A percentile compares a stretch with the other conserved stretches of the same genome.
Conservation (phyloP, 1,139 yeast species). For the Pichia cactophila region DNA sequence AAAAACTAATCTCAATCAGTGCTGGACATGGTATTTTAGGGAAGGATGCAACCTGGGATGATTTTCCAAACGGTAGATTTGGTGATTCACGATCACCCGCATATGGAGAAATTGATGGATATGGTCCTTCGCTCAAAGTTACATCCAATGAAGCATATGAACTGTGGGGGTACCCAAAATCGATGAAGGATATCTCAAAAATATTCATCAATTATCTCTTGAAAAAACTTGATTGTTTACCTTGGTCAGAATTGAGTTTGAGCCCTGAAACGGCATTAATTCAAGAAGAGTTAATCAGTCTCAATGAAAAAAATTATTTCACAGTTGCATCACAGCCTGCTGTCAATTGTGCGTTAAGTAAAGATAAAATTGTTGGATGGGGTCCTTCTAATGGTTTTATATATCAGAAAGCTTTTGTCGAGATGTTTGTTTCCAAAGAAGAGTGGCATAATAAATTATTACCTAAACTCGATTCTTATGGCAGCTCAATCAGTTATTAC, state of each 20-base stretch:
- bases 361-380: slow-evolving; percentile 90
- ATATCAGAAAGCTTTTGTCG: slow-evolving; percentile 91
- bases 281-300: slow-evolving; percentile 78
- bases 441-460: slow-evolving; percentile 57
- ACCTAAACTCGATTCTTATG: slow-evolving; percentile 41
- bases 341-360: slow-evolving; percentile 64
- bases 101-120: slow-evolving; percentile 95
- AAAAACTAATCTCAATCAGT: slow-evolving; percentile 65
- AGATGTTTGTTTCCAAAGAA: slow-evolving; percentile 65
- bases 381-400: slow-evolving; percentile 89
- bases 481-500: slow-evolving; percentile 55
- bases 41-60: slow-evolving; percentile 97
- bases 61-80: slow-evolving; percentile 94
- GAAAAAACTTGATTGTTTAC: slow-evolving; percentile 68
- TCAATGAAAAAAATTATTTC: slow-evolving; percentile 71
- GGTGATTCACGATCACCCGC: slow-evolving; percentile 98
- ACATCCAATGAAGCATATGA: slow-evolving; percentile 62
- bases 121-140: slow-evolving; percentile 84
- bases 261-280: slow-evolving; percentile 87
- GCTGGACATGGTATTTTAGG: slow-evolving; percentile 82
- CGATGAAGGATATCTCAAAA: slow-evolving; percentile 53
- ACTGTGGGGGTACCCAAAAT: slow-evolving; percentile 78
- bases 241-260: slow-evolving; percentile 85
- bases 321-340: slow-evolving; percentile 97
- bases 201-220: slow-evolving; percentile 70